Base-by-base conservation (phyloP, 2,329 filamentous ascomycete species). In the Microsporum canis region DNA sequence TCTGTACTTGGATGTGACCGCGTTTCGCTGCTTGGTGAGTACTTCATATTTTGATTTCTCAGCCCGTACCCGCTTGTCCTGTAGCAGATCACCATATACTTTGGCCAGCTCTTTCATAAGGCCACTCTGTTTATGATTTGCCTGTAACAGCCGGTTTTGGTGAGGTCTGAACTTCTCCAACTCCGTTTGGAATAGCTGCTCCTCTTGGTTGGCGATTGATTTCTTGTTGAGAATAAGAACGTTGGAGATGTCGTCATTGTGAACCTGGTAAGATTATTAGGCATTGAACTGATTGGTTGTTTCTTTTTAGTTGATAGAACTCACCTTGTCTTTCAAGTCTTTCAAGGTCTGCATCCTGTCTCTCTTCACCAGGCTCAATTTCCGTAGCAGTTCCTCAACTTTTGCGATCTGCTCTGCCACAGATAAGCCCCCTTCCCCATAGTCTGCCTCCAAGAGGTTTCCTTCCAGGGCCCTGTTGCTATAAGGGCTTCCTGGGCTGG, bases 191-290 rank as follows among this genome's bases (percentile, higher is more conserved):
- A 99, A 99, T 2, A 99, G 82, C 69, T 96, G 90, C 10, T 81
- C 86, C 73, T 99, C 94, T 69, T 94, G 92, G 69, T 90, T 95
- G 23, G 90, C 83, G 69, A 97, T 92, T 1, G 90, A 88, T 75
- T 97, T 99, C 73, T 97, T 97, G 80, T 99, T 99, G 62, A 99
- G 78, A 61, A 99, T 99, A 63, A 99, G 80, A 10, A 97, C 91
- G 70, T 96, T 94, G 3, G 91, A 96, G 65, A 99, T 99, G 69
- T 99, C 95, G 70, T 99, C 95, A 66, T 88, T 90, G 75, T 95
- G 92, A 59, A 92, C 87, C 92, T 96, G 47, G n/a, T 4, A 57
- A 45, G 12, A 23, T 31, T 17, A 41, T 41, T 49, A 14, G 10
- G 49, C 6, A 10, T 36, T 45, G 41, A 34, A 5, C 14, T n/a